phyloP scores from a whole-genome alignment of 2,329 filamentous ascomycete genomes.

The Microsporum ferrugineum region DNA sequence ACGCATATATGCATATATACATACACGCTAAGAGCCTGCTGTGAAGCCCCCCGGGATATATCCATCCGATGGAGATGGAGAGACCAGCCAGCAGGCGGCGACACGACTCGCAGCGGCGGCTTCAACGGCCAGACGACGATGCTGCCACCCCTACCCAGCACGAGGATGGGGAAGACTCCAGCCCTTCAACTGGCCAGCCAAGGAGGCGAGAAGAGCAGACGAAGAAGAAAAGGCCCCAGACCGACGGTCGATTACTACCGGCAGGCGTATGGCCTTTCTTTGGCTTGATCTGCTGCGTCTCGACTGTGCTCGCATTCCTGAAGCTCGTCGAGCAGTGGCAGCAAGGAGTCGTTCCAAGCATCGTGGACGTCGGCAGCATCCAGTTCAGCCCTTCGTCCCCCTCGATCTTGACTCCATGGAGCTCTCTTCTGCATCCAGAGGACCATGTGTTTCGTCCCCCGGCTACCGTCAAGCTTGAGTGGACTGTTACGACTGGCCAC shows the following conservation, averaged over 20 bases:
- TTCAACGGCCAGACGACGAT: neutral
- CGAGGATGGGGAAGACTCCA: neutral
- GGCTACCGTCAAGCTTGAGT: conserved; percentile 27
- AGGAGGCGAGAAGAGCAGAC: neutral
- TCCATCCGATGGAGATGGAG: conserved; percentile 1
- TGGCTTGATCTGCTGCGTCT: neutral
- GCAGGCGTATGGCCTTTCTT: neutral
- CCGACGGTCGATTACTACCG: neutral
- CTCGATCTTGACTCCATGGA: neutral
- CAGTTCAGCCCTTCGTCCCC: neutral
- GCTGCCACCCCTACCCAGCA: neutral
- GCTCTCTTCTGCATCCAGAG: conserved; percentile 30
- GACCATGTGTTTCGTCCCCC: conserved; percentile 31
- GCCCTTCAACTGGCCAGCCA: neutral
- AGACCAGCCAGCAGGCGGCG: conserved; percentile 8
- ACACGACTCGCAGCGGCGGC: conserved; percentile 1
- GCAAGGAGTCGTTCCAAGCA: neutral
- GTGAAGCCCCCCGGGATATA: neutral
- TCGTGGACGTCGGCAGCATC: neutral
- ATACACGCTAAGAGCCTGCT: no score
- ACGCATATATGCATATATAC: no score
- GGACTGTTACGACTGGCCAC: conserved; percentile 31
- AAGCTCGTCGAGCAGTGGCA: neutral
- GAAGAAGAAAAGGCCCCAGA: neutral
- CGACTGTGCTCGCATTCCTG: neutral